Evolutionary conservation across 202 grass and related monocot genomes (phyloP), one percentile per base, ranked within the genome.

Genomic region (Eragrostis tef): DNA sequence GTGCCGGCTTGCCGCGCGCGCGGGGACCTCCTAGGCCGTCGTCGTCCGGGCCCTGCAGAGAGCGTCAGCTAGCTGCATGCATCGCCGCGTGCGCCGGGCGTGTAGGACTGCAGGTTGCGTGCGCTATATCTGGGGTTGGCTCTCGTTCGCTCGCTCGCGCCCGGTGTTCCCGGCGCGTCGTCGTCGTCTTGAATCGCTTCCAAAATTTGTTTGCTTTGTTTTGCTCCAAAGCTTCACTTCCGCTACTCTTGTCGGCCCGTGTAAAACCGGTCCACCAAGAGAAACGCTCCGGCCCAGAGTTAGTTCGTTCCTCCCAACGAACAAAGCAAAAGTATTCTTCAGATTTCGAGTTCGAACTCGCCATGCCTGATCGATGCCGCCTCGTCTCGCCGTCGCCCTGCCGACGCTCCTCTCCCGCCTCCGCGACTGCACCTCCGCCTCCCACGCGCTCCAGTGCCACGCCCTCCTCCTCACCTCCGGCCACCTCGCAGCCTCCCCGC

Each of bases 371-470:
- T 20, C 64, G 49, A 69, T 80, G 77, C 50, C 64, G 64, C 73
- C 19, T 45, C 70, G 34, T n/a, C 50, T 24, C 43, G 71, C 77
- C 52, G 64, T 67, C 66, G 47, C 56, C 24, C 79, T 76, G 49
- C 29, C 86, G 72, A 43, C 39, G 22, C 89, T 86, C 63, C 84
- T 89, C 84, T 70, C 62, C 63, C 84, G 80, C 63, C 87, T 94
- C 71, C 84, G 83, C 44, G 79, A 41, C 34, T 64, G 81, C 74
- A 45, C 27, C 49, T 64, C 81, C 50, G 63, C 67, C 73, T 65
- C 87, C 36, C 87, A 85, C 52, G 45, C 83, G 36, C 79, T 87
- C 65, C 89, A 87, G 53, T 85, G 89, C 81, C 92, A 86, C 66
- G 79, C 87, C 25, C 58, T 87, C 12, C 72, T 87, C 73, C 79